Evolutionary conservation across 1,284 basidiomycete genomes (phyloP), one percentile per base, ranked within the genome.

Genomic region (Clitocybe nebularis): DNA sequence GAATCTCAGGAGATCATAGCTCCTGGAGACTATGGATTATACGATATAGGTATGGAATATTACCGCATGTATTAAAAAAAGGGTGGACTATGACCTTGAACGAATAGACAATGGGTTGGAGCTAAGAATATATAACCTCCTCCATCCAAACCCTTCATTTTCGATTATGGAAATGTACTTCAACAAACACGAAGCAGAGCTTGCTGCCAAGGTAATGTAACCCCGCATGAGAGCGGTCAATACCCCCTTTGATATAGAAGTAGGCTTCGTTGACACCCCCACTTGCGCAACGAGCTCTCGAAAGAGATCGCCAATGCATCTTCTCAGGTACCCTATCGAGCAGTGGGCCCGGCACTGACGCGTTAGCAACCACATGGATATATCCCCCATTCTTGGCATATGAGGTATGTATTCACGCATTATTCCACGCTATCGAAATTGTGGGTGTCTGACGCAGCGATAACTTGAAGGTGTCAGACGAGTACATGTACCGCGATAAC

Each of bases 301-400:
- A 7, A 19, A 33, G 30, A 33, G 30, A 33, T 33, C 16, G 20
- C 14, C 30, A n/a, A 33, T 33, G 30, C 30, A n/a, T 33, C 14
- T 33, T 33, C 30, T 17, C 30, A 17, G 14, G 30, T 33, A n/a
- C n/a, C n/a, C n/a, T n/a, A n/a, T n/a, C 32, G 21, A 38, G 24
- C 34, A 14, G 25, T 36, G n/a, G n/a, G n/a, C n/a, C n/a, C n/a
- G 32, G 32, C 40, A 36, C 21, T 25, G 34, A 28, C 21, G 22
- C 40, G 10, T 34, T 42, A 34, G 40, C 36, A 37, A 20, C 44
- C 29, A 36, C 39, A 35, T 46, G 40, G 44, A 22, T 42, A 46
- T 42, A 36, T 42, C 44, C 40, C n/a, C 44, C 40, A 36, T 46
- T 42, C 25, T 43, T 46, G 19, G 44, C 40, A 10, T 14, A 46